Evolutionary conservation across 352 stramenopile species (phyloP), one percentile per base, ranked within the genome.

Genomic region (Pythium brassicae): DNA sequence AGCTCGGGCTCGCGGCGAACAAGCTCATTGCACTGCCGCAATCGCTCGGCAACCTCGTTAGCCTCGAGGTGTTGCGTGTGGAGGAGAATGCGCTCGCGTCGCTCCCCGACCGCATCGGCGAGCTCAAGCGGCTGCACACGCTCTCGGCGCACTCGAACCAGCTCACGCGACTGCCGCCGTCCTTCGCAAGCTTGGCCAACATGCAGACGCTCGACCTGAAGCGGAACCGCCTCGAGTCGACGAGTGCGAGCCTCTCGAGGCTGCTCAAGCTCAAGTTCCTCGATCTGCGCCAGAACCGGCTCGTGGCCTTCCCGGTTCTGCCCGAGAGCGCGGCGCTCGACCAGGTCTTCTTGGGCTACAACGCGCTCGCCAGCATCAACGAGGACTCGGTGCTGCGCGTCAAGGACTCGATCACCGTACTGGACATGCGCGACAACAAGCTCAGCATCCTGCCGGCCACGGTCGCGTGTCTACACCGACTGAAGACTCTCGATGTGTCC

Each of bases 341-440:
- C 47, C 80, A 91, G 50, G 66, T 92, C 2, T 90, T 91, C 47
- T 58, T 95, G 8, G 83, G 85, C 15, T 95, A 83, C 59, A 95
- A 95, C 27, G 42, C 58, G 4, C 74, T 95, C 6, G 55, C 66
- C 4, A 68, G 51, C 34, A 76, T 93, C 37, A 68, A 90, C 42
- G 78, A 86, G 32, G 54, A 57, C 0, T 87, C 78, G 5, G 69
- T 92, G 6, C 55, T 87, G 22, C 70, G 78, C 4, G 72, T 73
- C 10, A 80, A 89, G 54, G 66, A 92, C 43, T 76, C 75, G 15
- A 66, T 92, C 50, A 92, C 81, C 0, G 69, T 95, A 2, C 59
- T 95, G 27, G 85, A 95, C 29, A 63, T 93, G 44, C 69, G 83
- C 2, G 83, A 95, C 67, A 95, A 95, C 62, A 92, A 93, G 47